A percentile compares a stretch with the other conserved stretches of the same genome.
phyloP scores from a whole-genome alignment of 495 filamentous ascomycete genomes.

The Penicillium longicatenatum region DNA sequence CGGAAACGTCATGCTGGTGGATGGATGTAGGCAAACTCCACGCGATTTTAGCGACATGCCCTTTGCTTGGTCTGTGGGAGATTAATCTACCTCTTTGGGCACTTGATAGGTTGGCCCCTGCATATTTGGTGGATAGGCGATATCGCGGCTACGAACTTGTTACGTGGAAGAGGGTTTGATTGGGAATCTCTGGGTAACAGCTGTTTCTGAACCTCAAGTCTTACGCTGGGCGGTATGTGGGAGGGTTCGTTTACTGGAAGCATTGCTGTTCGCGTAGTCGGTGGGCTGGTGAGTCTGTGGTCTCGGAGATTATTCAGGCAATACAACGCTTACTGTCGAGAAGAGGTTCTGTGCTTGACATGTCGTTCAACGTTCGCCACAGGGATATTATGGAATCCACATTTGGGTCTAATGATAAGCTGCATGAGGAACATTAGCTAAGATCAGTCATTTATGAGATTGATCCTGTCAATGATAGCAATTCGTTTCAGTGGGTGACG shows the following conservation, averaged over 20 bases:
- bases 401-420: too few species aligned
- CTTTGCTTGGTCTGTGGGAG: background rate
- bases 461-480: too few species aligned
- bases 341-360: too few species aligned
- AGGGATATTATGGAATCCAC: too few species aligned
- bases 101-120: conserved; percentile 23
- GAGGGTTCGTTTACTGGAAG: background rate
- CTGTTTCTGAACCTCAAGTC: background rate
- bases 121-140: conserved; percentile 13
- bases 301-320: too few species aligned
- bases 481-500: too few species aligned
- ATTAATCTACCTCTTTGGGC: background rate
- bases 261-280: background rate
- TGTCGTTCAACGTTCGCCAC: too few species aligned
- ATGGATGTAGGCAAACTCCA: conserved; percentile 6
- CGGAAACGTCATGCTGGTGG: conserved; percentile 25
- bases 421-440: too few species aligned
- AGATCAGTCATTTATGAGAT: too few species aligned
- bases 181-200: background rate
- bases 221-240: too few species aligned
- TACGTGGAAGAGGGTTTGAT: conserved; percentile 14
- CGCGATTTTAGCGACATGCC: background rate
- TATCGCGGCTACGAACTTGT: conserved; percentile 1
- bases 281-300: background rate
- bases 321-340: too few species aligned